These are phyloP conservation scores for Saposhnikovia divaricata DNA, from an alignment of 129 eudicot genomes.

Conservation along the genomic window DNA sequence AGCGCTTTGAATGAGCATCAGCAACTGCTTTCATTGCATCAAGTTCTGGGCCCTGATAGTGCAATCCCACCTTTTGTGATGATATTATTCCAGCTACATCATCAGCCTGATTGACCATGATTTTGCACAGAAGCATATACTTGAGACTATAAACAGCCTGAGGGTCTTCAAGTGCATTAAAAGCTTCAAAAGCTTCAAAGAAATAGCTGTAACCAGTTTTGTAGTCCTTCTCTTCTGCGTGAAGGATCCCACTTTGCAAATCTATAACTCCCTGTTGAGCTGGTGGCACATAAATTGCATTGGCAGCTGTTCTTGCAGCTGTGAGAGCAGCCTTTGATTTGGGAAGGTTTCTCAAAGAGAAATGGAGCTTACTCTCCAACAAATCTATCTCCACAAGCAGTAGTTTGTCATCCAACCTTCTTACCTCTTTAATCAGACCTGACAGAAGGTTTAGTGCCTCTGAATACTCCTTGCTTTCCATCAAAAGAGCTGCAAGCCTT, in stretches of 20 bases:
- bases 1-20: constrained; percentile 35
- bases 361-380: too few relatives aligned
- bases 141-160: constrained; percentile 31
- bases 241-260: constrained; percentile 40
- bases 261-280: constrained; percentile 39
- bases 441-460: too few relatives aligned
- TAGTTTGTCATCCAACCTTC: too few relatives aligned
- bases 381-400: too few relatives aligned
- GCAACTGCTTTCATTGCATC: constrained; percentile 47
- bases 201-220: constrained; percentile 44
- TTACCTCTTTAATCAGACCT: too few relatives aligned
- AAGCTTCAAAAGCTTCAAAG: constrained; percentile 37
- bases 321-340: constrained; percentile 46
- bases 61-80: constrained; percentile 31
- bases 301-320: constrained; percentile 41
- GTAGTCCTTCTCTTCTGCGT: constrained; percentile 41
- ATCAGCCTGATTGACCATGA: constrained; percentile 38
- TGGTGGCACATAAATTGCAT: constrained; percentile 40
- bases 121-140: constrained; percentile 37
- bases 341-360: too few relatives aligned
- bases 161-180: constrained; percentile 38
- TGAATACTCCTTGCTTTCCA: too few relatives aligned
- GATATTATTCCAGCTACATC: constrained; percentile 40
- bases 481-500: too few relatives aligned
- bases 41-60: constrained; percentile 33